A percentile compares a stretch with the other conserved stretches of the same genome.
Conservation (phyloP, 1,284 basidiomycete genomes). For the Heliocybe sulcata region DNA sequence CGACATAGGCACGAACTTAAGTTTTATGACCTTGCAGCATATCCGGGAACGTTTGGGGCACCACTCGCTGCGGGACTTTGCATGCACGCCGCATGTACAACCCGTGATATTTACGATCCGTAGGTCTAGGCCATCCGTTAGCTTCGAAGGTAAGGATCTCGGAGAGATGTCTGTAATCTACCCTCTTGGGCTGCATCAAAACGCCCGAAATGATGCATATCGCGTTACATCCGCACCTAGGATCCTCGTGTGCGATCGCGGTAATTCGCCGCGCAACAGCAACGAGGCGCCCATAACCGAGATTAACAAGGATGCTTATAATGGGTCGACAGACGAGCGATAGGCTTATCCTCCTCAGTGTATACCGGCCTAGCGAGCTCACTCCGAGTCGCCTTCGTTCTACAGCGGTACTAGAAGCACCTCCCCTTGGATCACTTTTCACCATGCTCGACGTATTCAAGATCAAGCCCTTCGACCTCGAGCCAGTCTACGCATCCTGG, state of each 20-base stretch:
- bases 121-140: background rate
- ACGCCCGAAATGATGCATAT: background rate
- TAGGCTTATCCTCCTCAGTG: background rate
- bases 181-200: background rate
- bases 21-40: background rate
- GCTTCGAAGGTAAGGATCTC: background rate
- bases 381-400: too few species aligned
- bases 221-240: background rate
- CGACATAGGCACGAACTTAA: background rate
- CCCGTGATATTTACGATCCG: background rate
- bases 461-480: constrained; percentile 65
- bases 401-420: too few species aligned
- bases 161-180: background rate
- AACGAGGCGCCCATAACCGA: constrained; percentile 1
- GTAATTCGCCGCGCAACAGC: background rate
- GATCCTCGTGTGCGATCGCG: background rate
- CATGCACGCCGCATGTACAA: background rate
- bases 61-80: background rate
- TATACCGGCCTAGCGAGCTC: background rate
- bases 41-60: background rate
- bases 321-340: background rate
- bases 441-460: constrained; percentile 66
- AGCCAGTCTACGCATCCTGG: constrained; percentile 57
- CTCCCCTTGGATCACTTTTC: background rate
- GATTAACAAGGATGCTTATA: background rate